Evolutionary conservation across 306 rosid species (phyloP).

Genomic region (Quercus robur): DNA sequence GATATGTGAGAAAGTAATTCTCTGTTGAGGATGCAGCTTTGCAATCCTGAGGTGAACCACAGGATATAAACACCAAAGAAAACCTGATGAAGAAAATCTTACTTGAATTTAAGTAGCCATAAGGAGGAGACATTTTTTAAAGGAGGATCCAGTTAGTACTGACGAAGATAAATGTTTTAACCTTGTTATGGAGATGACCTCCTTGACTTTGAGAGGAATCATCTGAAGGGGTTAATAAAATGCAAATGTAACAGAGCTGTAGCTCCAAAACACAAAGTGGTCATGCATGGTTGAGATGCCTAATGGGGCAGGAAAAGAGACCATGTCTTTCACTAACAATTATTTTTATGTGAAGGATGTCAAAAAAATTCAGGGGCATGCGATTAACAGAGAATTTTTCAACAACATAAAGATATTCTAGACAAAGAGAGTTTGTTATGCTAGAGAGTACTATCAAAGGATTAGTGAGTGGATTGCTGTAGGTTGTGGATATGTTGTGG

Average conservation of each 20-base stretch:
- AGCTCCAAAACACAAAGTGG: no score
- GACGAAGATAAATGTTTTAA: neutral
- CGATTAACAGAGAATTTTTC: neutral
- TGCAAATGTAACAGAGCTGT: neutral
- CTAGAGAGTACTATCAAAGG: neutral
- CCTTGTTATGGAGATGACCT: neutral
- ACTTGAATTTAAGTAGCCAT: no score
- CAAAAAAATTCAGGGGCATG: neutral
- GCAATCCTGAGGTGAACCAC: neutral
- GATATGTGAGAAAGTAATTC: constrained; percentile 13
- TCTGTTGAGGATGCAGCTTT: constrained; percentile 29
- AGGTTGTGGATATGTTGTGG: neutral
- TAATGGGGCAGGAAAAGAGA: neutral
- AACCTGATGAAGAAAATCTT: neutral
- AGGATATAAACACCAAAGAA: neutral
- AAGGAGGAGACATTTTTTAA: no score
- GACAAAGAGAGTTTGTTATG: neutral
- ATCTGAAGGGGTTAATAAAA: neutral
- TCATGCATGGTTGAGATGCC: no score
- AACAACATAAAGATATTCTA: neutral
- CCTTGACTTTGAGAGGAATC: neutral
- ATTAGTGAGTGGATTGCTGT: neutral
- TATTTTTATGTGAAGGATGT: neutral
- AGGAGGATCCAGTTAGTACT: neutral
- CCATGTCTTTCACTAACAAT: neutral